Conservation (phyloP, 2,329 filamentous ascomycete species). For the Xylariaceae sp. region DNA sequence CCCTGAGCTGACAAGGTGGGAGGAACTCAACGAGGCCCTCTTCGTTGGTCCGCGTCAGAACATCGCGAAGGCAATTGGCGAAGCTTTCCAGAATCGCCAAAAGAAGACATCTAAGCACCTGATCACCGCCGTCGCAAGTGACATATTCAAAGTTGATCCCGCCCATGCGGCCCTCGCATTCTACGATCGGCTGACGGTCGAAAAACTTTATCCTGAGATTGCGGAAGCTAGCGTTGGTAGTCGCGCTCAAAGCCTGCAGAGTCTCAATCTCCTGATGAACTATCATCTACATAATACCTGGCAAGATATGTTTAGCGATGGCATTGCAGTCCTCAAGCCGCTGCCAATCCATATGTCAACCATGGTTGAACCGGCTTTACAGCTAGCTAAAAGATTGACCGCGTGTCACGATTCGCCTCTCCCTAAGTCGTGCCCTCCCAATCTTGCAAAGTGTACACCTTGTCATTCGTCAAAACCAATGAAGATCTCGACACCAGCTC, state of each 20-base stretch:
- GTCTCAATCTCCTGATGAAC: conserved; percentile 73
- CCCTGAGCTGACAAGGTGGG: conserved; percentile 68
- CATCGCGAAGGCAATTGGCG: conserved; percentile 60
- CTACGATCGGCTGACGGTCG: conserved; percentile 64
- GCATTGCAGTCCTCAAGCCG: conserved; percentile 79
- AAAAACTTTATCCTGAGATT: conserved; percentile 63
- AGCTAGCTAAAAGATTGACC: conserved; percentile 71
- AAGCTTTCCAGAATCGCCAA: conserved; percentile 53
- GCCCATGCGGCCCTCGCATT: conserved; percentile 68
- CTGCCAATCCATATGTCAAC: conserved; percentile 69
- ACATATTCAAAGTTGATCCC: conserved; percentile 62
- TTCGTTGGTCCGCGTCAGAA: conserved; percentile 66
- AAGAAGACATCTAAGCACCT: conserved; percentile 58
- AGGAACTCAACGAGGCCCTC: conserved; percentile 65
- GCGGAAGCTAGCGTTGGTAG: conserved; percentile 56
- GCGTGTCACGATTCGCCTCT: conserved; percentile 71
- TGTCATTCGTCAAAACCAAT: conserved; percentile 65
- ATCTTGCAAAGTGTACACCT: conserved; percentile 66
- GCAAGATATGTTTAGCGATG: conserved; percentile 72
- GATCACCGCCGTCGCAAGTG: conserved; percentile 55
- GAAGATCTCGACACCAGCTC: conserved; percentile 61
- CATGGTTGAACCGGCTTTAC: conserved; percentile 64
- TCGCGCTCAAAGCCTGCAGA: conserved; percentile 57
- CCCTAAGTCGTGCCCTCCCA: conserved; percentile 78
- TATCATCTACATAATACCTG: conserved; percentile 81